Percentiles rank a stretch among this genome's conserved stretches.
Evolutionary conservation across 768 basidiomycete genomes (phyloP).

Genomic region (Daedaleopsis nitida): DNA sequence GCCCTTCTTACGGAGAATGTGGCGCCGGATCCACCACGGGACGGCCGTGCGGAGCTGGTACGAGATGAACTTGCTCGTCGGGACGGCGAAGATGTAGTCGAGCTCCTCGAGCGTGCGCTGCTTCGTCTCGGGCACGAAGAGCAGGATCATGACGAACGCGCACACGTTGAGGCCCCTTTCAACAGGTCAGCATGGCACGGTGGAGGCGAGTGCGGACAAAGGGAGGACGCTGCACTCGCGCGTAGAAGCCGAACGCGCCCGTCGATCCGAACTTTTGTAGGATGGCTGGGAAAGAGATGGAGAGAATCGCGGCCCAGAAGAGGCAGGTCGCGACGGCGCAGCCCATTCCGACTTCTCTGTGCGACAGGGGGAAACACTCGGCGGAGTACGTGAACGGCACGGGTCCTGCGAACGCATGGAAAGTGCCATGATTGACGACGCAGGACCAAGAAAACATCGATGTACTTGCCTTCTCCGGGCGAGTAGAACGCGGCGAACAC

Average conservation of each 20-base stretch:
- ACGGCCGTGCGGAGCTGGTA: conserved; percentile 54
- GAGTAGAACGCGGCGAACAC: conserved; percentile 69
- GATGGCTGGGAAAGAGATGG: conserved; percentile 69
- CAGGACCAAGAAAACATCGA: conserved; percentile 57
- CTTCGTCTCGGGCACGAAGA: conserved; percentile 75
- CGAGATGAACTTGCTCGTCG: conserved; percentile 50
- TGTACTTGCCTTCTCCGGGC: conserved; percentile 74
- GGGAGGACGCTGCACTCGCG: conserved; percentile 42
- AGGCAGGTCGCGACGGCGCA: conserved; percentile 52
- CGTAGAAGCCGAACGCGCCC: conserved; percentile 75
- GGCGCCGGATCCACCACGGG: conserved; percentile 51
- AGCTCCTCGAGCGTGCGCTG: conserved; percentile 65
- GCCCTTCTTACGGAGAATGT: conserved; percentile 47
- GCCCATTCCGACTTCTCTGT: conserved; percentile 78
- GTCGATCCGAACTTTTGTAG: conserved; percentile 60
- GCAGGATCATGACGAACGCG: conserved; percentile 56
- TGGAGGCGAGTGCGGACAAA: background rate
- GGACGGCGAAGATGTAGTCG: conserved; percentile 51
- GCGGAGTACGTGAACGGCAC: conserved; percentile 63
- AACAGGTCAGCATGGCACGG: conserved; percentile 57
- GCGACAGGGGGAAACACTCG: conserved; percentile 85
- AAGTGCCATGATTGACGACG: conserved; percentile 22
- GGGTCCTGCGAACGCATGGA: conserved; percentile 22
- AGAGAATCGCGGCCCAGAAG: conserved; percentile 55
- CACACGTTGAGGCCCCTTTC: conserved; percentile 36